A percentile compares a stretch with the other conserved stretches of the same genome.
phyloP scores from a whole-genome alignment of 208 protist genomes.

The Tritrichomonas foetus region DNA sequence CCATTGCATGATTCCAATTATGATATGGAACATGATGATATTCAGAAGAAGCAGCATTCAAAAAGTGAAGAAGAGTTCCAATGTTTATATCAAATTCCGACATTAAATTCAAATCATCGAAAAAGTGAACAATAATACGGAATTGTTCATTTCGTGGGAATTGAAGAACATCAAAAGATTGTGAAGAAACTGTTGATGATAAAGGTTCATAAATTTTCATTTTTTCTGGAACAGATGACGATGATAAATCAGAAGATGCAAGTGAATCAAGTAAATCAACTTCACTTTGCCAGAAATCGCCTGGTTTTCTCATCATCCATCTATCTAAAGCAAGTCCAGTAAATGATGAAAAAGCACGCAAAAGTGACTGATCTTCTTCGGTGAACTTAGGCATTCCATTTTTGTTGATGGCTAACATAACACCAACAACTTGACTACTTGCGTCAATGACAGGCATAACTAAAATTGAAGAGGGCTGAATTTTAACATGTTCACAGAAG shows the following conservation, averaged over 20 bases:
- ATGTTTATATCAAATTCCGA: background rate
- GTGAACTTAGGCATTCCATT: background rate
- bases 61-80: background rate
- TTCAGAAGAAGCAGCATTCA: background rate
- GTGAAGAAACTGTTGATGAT: background rate
- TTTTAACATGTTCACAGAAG: background rate
- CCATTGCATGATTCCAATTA: constrained; percentile 4
- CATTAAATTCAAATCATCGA: background rate
- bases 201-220: background rate
- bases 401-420: background rate
- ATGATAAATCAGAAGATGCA: background rate
- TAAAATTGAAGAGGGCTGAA: background rate
- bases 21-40: constrained; percentile 31
- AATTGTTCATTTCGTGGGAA: constrained; percentile 23
- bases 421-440: background rate
- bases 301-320: background rate
- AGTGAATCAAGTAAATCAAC: background rate
- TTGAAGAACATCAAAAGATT: background rate
- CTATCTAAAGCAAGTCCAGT: background rate
- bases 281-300: background rate
- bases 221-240: background rate
- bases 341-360: background rate
- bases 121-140: background rate
- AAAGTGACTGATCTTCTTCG: background rate
- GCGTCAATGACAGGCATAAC: background rate